phyloP scores from a whole-genome alignment of 371 early-diverging fungal genomes.

The Rhizopus arrhizus region DNA sequence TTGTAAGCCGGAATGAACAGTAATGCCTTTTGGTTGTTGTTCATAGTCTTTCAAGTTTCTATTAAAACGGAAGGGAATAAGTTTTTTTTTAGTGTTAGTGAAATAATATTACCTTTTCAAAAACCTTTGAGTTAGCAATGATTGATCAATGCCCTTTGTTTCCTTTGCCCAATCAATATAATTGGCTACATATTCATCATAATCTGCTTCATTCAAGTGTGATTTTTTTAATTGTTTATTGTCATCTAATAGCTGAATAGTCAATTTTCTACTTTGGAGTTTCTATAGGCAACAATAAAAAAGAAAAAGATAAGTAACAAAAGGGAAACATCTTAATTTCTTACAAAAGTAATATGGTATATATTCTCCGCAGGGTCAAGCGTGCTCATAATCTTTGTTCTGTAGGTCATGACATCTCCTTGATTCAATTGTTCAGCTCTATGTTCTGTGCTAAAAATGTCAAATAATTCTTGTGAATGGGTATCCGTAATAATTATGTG shows the following conservation, averaged over 20 bases:
- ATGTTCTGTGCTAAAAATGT: slow-evolving; percentile 24
- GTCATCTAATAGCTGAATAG: slow-evolving; percentile 74
- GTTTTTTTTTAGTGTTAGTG: background rate
- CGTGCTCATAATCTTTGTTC: slow-evolving; percentile 20
- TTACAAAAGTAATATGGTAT: slow-evolving; percentile 79
- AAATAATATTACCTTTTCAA: slow-evolving; percentile 18
- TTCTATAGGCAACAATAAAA: slow-evolving; percentile 5
- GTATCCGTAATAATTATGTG: slow-evolving; percentile 31
- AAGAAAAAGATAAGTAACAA: background rate
- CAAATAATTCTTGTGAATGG: slow-evolving; percentile 25
- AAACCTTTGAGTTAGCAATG: slow-evolving; percentile 55
- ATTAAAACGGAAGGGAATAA: slow-evolving; percentile 3
- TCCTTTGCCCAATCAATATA: slow-evolving; percentile 72
- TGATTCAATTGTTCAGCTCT: slow-evolving; percentile 18
- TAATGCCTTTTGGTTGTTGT: slow-evolving; percentile 27
- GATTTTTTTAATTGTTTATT: slow-evolving; percentile 40
- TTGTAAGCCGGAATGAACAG: slow-evolving; percentile 42
- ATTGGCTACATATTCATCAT: slow-evolving; percentile 87
- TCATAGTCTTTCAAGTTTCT: slow-evolving; percentile 24
- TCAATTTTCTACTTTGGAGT: slow-evolving; percentile 48
- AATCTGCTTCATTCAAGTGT: slow-evolving; percentile 72
- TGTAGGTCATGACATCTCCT: slow-evolving; percentile 53
- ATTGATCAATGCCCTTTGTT: slow-evolving; percentile 64
- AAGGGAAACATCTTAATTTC: slow-evolving; percentile 11
- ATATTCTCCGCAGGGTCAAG: slow-evolving; percentile 72